Evolutionary conservation across 129 eudicot species (phyloP).

Genomic region (carrot (Daucus carota)): DNA sequence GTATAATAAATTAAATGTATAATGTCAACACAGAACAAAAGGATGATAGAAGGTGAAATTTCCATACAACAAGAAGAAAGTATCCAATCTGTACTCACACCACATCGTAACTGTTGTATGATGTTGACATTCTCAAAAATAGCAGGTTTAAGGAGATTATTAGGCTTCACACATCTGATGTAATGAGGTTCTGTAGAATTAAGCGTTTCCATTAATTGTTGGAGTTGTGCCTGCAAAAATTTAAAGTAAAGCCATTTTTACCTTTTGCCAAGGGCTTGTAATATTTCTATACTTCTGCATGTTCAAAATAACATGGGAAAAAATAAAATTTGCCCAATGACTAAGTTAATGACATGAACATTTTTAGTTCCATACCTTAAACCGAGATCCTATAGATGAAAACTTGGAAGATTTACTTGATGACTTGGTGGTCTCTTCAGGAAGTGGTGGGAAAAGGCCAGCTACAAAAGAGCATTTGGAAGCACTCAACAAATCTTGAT

Average conservation of each 20-base stretch:
- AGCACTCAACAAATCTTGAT: constrained; percentile 89
- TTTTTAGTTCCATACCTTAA: constrained; percentile 44
- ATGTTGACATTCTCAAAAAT: constrained; percentile 87
- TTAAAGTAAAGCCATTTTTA: constrained; percentile 16
- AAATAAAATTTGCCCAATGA: not conserved
- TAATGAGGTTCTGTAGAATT: constrained; percentile 93
- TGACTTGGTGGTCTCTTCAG: constrained; percentile 73
- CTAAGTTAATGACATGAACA: not conserved
- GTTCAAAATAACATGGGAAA: not conserved
- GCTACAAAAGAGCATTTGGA: constrained; percentile 83
- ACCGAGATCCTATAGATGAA: constrained; percentile 90
- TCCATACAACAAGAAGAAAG: not conserved
- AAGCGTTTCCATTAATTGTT: constrained; percentile 83
- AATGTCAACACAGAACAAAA: constrained; percentile 5
- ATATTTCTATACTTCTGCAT: constrained; percentile 8
- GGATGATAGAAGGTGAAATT: not conserved
- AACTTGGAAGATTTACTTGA: constrained; percentile 87
- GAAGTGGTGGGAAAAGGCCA: constrained; percentile 76
- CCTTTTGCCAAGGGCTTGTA: constrained; percentile 13
- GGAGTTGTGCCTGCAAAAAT: constrained; percentile 80
- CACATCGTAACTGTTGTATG: constrained; percentile 93
- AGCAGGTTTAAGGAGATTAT: constrained; percentile 84
- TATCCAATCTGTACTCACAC: constrained; percentile 60
- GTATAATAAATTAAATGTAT: constrained; percentile 13
- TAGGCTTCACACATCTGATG: constrained; percentile 98